Evolutionary conservation across 257 asterid genomes (phyloP), one percentile per base, ranked within the genome.

Genomic region (Solanum sejunctum): DNA sequence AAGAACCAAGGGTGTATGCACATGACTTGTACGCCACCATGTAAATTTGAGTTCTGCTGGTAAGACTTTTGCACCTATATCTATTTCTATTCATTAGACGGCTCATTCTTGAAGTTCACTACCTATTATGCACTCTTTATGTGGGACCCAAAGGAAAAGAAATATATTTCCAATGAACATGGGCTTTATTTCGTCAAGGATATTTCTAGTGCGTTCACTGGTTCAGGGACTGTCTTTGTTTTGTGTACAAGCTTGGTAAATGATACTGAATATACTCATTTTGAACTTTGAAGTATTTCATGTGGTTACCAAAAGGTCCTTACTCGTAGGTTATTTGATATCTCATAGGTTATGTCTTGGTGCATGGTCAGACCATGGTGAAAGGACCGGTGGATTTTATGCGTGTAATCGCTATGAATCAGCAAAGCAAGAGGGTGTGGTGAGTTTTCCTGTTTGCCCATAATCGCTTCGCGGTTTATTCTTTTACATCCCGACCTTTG

Each of bases 1-100:
- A 97, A 97, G 92, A 95, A 97, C 87, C 99, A 97, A 92, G 99
- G 99, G 58, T 97, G 99, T 90, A 97, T 97, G 99, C 99, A 97
- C 91, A 95, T 97, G 97, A 95, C 99, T 81, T 97, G 99, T 92
- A 97, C 99, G 43, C 98, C 99, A 61, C 99, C 99, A 2, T 97
- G 99, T 96, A 97, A 97, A 90, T 95, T 94, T 75, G 99, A 97
- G 86, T 97, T 97, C 89, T 97, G 99, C 97, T 97, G 99, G 99
- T 95, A 94, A 86, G 88, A 47, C 56, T 63, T 71, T 84, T 75
- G 81, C 83, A 17, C 58, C 72, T 51, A 79, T 18, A 55, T 36
- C 58, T 16, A 43, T 81, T 16, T 78, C 81, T 13, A 17, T 84
- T 3, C 56, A 52, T 36, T 36, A 54, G 41, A 69, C 70, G 54